Base-by-base conservation (phyloP, 1,139 yeast genomes). In the Kodamaea ohmeri region DNA sequence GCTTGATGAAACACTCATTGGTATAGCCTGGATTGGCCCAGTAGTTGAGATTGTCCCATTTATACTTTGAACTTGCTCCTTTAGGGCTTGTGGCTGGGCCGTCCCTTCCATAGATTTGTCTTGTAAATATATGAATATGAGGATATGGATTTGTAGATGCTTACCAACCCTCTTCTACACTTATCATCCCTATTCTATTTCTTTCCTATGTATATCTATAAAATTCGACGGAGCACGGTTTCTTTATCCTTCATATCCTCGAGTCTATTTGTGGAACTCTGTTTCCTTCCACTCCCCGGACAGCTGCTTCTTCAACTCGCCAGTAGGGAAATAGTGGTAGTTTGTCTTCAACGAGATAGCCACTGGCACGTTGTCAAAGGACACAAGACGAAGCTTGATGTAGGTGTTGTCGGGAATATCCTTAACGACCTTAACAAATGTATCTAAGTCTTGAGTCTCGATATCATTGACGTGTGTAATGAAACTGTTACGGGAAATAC, bases 251-350 rank as follows among this genome's bases (percentile, higher is more conserved):
- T n/a, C n/a, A n/a, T n/a, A n/a, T n/a, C n/a, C n/a, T n/a, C n/a
- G n/a, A n/a, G n/a, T n/a, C 25, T 25, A 13, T 25, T 19, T 4
- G 6, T 22, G 27, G 22, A 26, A 65, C 42, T 67, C 73, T 18
- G 61, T 55, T 47, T 73, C 76, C 30, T 65, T 60, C 88, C 89
- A 81, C 45, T 70, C 66, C 9, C 70, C 71, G 6, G 62, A 55
- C 2, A 49, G 57, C 9, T 49, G 51, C 44, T 73, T 69, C 46
- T 67, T 72, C 48, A 86, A 59, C 53, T 83, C 90, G 8, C 78
- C 71, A 0, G 96, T 88, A 31, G 95, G 95, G 71, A 86, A 89
- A 56, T 89, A 90, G 56, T 89, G 97, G 53, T 87, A 86, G 57
- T 87, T 87, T 1, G 95, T 87, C 60, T 88, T 88, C 52, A 89